phyloP scores from a whole-genome alignment of 1,284 basidiomycete genomes.

The Ustilago sp. region DNA sequence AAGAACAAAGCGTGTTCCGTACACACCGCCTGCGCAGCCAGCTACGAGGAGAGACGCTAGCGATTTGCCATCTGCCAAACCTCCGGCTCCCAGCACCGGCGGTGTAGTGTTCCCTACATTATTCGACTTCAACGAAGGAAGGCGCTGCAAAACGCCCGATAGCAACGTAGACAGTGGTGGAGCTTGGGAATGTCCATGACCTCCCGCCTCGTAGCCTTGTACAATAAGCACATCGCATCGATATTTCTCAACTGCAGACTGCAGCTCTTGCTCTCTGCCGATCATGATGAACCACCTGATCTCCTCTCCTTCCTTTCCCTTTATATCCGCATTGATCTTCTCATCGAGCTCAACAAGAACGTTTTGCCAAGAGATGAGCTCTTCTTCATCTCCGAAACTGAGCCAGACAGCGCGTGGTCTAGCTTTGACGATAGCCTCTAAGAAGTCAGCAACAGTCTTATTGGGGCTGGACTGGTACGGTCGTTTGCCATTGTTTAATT shows the following conservation, averaged over 20 bases:
- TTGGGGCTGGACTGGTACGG: constrained; percentile 18
- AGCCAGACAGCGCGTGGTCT: constrained; percentile 63
- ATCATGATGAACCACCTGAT: constrained; percentile 60
- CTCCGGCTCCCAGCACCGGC: constrained; percentile 61
- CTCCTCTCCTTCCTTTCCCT: constrained; percentile 23
- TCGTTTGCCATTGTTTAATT: constrained; percentile 43
- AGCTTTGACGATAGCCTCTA: constrained; percentile 49
- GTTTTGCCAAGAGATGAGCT: constrained; percentile 49
- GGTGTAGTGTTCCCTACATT: constrained; percentile 25
- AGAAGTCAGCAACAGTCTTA: constrained; percentile 30
- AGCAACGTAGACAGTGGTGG: constrained; percentile 58
- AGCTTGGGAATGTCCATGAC: constrained; percentile 61
- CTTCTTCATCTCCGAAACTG: constrained; percentile 58
- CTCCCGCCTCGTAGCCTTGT: constrained; percentile 63
- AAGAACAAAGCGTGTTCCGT: constrained; percentile 65
- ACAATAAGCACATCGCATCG: constrained; percentile 61
- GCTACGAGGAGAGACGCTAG: constrained; percentile 56
- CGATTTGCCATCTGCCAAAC: constrained; percentile 52
- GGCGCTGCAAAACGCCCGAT: constrained; percentile 17
- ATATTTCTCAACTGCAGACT: constrained; percentile 46
- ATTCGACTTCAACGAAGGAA: constrained; percentile 32
- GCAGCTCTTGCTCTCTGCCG: constrained; percentile 51
- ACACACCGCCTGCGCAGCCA: constrained; percentile 64
- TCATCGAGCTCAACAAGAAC: constrained; percentile 48
- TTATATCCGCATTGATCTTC: constrained; percentile 32